Conservation (phyloP, 805 yeast genomes). For the Ogataea paraovalis region DNA sequence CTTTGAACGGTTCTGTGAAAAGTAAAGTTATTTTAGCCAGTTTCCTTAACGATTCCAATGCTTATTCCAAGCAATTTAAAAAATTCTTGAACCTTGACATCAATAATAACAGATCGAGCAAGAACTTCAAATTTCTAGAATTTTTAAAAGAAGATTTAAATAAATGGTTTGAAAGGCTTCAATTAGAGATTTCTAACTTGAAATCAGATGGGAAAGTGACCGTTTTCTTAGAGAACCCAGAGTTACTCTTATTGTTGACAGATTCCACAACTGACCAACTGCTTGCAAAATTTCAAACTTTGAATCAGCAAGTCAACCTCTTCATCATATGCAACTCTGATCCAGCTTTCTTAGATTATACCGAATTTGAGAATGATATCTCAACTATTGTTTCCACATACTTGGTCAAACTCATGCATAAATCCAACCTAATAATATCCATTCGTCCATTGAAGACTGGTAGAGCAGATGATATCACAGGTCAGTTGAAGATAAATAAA, state of each 20-base stretch:
- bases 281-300: constrained; percentile 15
- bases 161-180: constrained; percentile 23
- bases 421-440: constrained; percentile 48
- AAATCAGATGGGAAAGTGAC: constrained; percentile 14
- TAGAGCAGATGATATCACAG: constrained; percentile 78
- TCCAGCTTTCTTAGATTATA: constrained; percentile 16
- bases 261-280: constrained; percentile 7
- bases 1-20: constrained; percentile 13
- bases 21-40: constrained; percentile 37
- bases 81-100: constrained; percentile 35
- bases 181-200: constrained; percentile 10
- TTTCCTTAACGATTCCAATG: constrained; percentile 18
- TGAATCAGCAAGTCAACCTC: constrained; percentile 21
- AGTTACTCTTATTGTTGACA: constrained; percentile 21
- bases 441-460: constrained; percentile 74
- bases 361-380: constrained; percentile 17
- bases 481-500: constrained; percentile 54
- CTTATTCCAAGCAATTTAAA: constrained; percentile 31
- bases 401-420: constrained; percentile 43
- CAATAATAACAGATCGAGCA: constrained; percentile 20
- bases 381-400: constrained; percentile 41
- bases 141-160: constrained; percentile 34
- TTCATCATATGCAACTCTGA: constrained; percentile 22
- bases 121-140: constrained; percentile 36
- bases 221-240: constrained; percentile 29